These are phyloP conservation scores for Debaryomyces coudertii DNA, from an alignment of 1,139 yeast species.

Conservation along the genomic window DNA sequence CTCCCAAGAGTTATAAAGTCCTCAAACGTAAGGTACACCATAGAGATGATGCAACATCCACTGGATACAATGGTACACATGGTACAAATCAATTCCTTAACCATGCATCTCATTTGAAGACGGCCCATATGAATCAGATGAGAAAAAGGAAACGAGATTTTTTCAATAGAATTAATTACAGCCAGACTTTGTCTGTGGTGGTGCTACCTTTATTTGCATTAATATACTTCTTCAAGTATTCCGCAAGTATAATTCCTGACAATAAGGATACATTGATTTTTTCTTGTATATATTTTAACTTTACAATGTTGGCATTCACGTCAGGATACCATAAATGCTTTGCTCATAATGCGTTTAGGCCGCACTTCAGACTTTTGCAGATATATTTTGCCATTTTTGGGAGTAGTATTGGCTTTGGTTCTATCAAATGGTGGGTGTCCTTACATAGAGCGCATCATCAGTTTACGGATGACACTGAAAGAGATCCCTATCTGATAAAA, in stretches of 20 bases:
- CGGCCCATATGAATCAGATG: slow-evolving; percentile 28
- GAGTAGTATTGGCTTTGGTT: slow-evolving; percentile 63
- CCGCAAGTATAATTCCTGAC: slow-evolving; percentile 25
- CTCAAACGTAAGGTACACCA: slow-evolving; percentile 24
- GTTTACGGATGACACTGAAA: slow-evolving; percentile 63
- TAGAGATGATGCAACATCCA: slow-evolving; percentile 11
- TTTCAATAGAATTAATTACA: slow-evolving; percentile 37
- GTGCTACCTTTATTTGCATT: slow-evolving; percentile 34
- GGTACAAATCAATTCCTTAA: slow-evolving; percentile 19
- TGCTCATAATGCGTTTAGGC: slow-evolving; percentile 59
- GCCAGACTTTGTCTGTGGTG: slow-evolving; percentile 35
- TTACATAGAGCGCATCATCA: slow-evolving; percentile 74
- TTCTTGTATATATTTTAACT: slow-evolving; percentile 37
- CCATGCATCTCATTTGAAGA: slow-evolving; percentile 29
- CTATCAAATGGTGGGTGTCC: slow-evolving; percentile 64
- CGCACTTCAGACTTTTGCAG: slow-evolving; percentile 38
- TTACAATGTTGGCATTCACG: slow-evolving; percentile 45
- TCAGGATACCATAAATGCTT: slow-evolving; percentile 51
- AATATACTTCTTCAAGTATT: slow-evolving; percentile 23
- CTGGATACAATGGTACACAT: slow-evolving; percentile 1
- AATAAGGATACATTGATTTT: slow-evolving; percentile 36
- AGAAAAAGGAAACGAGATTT: slow-evolving; percentile 36
- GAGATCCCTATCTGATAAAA: slow-evolving; percentile 67
- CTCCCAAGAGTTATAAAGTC: slow-evolving; percentile 18
- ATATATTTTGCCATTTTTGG: slow-evolving; percentile 56